Conservation (phyloP, 306 rosid species). For the Styphnolobium japonicum region DNA sequence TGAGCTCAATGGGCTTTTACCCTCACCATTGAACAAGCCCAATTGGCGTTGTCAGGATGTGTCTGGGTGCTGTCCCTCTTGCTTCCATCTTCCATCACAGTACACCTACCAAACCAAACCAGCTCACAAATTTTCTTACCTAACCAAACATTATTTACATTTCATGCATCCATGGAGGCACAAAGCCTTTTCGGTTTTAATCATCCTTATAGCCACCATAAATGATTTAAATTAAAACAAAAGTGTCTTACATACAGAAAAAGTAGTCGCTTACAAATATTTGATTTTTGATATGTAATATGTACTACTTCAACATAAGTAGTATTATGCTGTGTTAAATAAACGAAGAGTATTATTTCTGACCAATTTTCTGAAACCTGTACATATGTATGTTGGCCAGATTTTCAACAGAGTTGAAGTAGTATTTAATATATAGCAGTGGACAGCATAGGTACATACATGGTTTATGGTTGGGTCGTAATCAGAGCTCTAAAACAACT, state of each 20-base stretch:
- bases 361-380: not conserved
- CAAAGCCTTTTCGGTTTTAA: not conserved
- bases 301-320: not conserved
- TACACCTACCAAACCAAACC: not conserved
- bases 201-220: not conserved
- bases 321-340: not conserved
- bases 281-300: not conserved
- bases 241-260: not conserved
- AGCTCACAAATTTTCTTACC: not conserved
- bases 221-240: not conserved
- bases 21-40: constrained; percentile 23
- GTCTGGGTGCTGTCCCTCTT: constrained; percentile 5
- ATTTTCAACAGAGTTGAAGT: not conserved
- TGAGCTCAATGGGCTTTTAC: constrained; percentile 5
- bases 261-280: no score
- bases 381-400: not conserved
- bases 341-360: not conserved
- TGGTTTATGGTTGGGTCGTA: constrained; percentile 11
- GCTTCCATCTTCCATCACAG: not conserved
- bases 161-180: not conserved
- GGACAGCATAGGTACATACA: not conserved
- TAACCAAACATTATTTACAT: not conserved
- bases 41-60: constrained; percentile 18
- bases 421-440: not conserved
- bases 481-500: constrained; percentile 1